Percentiles rank a stretch among this genome's conserved stretches.
Evolutionary conservation across 2,329 filamentous ascomycete species (phyloP).

Genomic region (Pezicula carpinea): DNA sequence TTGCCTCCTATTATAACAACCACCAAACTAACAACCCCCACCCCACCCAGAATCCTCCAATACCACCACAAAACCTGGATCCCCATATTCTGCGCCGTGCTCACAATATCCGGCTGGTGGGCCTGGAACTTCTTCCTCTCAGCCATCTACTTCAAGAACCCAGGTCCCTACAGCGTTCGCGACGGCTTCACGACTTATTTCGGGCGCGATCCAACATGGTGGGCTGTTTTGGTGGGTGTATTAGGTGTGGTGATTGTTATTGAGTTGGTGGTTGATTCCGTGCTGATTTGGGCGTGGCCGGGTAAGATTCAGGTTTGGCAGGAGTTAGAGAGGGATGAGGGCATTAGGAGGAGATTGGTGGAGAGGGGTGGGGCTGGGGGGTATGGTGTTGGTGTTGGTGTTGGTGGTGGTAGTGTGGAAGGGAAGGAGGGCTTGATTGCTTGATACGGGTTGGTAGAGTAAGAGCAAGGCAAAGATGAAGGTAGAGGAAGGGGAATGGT

Average conservation of each 20-base stretch:
- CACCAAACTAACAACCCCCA: too few species aligned
- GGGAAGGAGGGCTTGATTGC: too few species aligned
- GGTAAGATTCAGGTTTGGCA: conserved; percentile 80
- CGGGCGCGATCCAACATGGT: conserved; percentile 69
- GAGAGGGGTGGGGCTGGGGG: too few species aligned
- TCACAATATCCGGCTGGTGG: conserved; percentile 72
- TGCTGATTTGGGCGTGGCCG: conserved; percentile 65
- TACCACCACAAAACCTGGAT: conserved; percentile 70
- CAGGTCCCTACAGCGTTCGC: conserved; percentile 63
- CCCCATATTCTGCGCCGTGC: conserved; percentile 49
- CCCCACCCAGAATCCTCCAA: conserved; percentile 61
- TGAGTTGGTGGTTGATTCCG: conserved; percentile 61
- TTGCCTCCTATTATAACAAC: too few species aligned
- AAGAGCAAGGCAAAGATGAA: too few species aligned
- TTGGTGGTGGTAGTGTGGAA: too few species aligned
- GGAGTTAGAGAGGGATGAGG: conserved; percentile 53
- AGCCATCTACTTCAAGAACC: conserved; percentile 43
- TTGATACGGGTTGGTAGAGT: too few species aligned
- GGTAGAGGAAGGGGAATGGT: too few species aligned
- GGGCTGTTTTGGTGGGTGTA: conserved; percentile 63
- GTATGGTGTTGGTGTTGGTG: too few species aligned
- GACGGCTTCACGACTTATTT: conserved; percentile 65
- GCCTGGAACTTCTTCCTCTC: conserved; percentile 78
- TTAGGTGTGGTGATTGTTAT: conserved; percentile 59
- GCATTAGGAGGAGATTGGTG: too few species aligned